Conservation (phyloP, 257 asterid genomes). For the Linaria vulgaris region DNA sequence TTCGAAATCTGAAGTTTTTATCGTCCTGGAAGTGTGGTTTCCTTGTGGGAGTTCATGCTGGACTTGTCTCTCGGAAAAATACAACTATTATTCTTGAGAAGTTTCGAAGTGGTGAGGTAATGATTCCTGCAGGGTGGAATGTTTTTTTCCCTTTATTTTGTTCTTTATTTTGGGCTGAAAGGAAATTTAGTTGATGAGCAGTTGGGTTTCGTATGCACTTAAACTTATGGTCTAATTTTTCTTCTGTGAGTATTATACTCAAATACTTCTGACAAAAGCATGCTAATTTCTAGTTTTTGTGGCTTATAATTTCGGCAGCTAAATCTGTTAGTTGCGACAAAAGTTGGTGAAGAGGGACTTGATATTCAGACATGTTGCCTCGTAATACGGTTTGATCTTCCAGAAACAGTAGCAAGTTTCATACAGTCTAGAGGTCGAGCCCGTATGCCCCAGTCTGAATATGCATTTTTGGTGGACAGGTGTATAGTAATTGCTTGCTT, state of each 20-base stretch:
- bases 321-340: constrained; percentile 91
- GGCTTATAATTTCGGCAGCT: constrained; percentile 54
- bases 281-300: constrained; percentile 17
- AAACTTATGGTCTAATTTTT: constrained; percentile 15
- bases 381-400: constrained; percentile 97
- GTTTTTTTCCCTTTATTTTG: constrained; percentile 18
- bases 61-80: constrained; percentile 67
- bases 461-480: constrained; percentile 94
- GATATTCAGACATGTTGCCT: constrained; percentile 99
- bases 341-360: constrained; percentile 99
- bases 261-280: background rate
- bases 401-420: constrained; percentile 96
- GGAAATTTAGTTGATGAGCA: background rate
- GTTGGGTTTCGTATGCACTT: constrained; percentile 20
- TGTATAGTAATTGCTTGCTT: constrained; percentile 30
- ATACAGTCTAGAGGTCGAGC: constrained; percentile 99
- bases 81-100: constrained; percentile 68
- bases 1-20: constrained; percentile 58
- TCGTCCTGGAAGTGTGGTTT: constrained; percentile 82
- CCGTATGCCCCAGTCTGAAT: constrained; percentile 95
- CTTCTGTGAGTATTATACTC: constrained; percentile 6
- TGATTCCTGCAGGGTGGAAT: constrained; percentile 22
- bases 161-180: background rate
- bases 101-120: constrained; percentile 95
- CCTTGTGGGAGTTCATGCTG: constrained; percentile 87